These are phyloP conservation scores for Penicillium bialowiezense DNA, from an alignment of 495 filamentous ascomycete species.

Conservation along the genomic window DNA sequence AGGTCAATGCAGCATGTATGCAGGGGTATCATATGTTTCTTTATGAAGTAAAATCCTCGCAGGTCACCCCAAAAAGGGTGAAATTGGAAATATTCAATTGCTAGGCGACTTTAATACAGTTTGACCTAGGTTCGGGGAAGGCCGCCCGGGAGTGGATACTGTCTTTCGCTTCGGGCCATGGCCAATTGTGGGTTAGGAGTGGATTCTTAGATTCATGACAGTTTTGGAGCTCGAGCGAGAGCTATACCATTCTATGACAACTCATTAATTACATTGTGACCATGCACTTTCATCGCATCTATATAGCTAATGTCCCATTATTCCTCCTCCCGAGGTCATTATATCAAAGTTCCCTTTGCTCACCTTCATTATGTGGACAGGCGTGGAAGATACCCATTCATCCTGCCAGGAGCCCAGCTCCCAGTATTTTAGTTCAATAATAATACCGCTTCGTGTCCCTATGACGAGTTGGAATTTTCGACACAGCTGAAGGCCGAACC, in stretches of 20 bases:
- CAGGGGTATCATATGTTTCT: not conserved
- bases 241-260: not conserved
- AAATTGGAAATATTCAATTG: too few relatives aligned
- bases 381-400: too few relatives aligned
- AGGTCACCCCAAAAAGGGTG: too few relatives aligned
- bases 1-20: not conserved
- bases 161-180: not conserved
- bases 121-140: not conserved
- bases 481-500: conserved; percentile 10
- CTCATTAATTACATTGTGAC: not conserved
- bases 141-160: not conserved
- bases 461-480: conserved; percentile 13
- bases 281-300: too few relatives aligned
- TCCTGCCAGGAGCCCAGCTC: too few relatives aligned
- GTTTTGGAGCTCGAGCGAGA: not conserved
- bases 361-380: too few relatives aligned
- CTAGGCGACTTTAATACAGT: too few relatives aligned
- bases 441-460: not conserved
- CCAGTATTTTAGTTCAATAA: not conserved
- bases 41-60: not conserved
- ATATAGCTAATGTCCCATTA: too few relatives aligned
- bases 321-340: too few relatives aligned
- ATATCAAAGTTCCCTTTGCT: too few relatives aligned
- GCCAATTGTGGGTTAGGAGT: not conserved
- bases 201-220: not conserved